A percentile compares a stretch with the other conserved stretches of the same genome.
Conservation (phyloP, 2,329 filamentous ascomycete genomes). For the Corniculantispora saksenae region DNA sequence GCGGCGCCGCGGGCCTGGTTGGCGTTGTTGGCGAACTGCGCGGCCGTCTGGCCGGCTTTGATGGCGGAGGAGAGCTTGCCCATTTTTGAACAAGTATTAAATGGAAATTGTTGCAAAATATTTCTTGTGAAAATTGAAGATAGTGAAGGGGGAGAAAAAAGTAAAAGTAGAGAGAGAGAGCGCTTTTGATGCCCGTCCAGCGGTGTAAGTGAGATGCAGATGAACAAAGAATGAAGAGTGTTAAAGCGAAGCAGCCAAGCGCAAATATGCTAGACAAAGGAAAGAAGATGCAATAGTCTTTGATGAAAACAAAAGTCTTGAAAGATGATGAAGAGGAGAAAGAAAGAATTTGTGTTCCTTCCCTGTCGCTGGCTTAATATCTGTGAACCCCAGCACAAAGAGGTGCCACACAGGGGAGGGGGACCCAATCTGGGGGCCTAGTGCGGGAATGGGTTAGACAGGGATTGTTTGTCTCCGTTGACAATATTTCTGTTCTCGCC, state of each 20-base stretch:
- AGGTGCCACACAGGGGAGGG: background rate
- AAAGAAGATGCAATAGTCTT: background rate
- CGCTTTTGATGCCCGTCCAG: background rate
- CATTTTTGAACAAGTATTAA: slow-evolving; percentile 27
- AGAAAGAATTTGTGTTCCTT: background rate
- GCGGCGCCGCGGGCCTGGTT: slow-evolving; percentile 30
- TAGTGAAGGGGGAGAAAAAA: background rate
- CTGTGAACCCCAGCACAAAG: slow-evolving; percentile 5
- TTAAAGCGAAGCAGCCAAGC: background rate
- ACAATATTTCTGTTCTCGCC: background rate
- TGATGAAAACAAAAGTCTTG: background rate
- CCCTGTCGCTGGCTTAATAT: background rate
- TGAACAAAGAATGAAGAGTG: background rate
- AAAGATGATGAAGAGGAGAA: background rate
- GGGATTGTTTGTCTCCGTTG: background rate
- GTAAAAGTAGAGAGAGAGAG: background rate
- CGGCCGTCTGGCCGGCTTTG: slow-evolving; percentile 36
- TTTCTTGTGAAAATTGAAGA: background rate
- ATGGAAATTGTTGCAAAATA: background rate
- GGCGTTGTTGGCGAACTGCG: slow-evolving; percentile 34
- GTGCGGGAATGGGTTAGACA: background rate
- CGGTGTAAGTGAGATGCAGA: slow-evolving; percentile 14
- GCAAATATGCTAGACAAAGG: background rate
- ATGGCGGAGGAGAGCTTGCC: slow-evolving; percentile 32
- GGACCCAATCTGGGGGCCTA: background rate